These are phyloP conservation scores for Syzygium aromaticum DNA, from an alignment of 345 rosid species.

Conservation along the genomic window DNA sequence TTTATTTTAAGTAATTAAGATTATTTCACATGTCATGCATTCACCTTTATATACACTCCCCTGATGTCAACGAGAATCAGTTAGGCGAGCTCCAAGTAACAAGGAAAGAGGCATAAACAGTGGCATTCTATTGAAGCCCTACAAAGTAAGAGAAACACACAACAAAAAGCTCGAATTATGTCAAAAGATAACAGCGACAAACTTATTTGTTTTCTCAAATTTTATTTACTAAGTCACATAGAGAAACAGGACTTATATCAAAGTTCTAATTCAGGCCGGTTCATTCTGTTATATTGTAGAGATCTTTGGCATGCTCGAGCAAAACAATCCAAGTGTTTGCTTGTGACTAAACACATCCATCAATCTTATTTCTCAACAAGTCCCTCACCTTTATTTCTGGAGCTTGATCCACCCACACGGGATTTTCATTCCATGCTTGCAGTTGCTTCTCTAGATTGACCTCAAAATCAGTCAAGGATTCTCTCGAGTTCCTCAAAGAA, in stretches of 20 bases:
- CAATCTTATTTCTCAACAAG: background rate
- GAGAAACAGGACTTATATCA: background rate
- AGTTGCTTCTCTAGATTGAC: slow-evolving; percentile 57
- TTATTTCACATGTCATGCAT: background rate
- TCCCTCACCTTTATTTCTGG: slow-evolving; percentile 51
- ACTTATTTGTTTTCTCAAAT: background rate
- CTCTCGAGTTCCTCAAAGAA: slow-evolving; percentile 27
- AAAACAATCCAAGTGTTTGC: background rate
- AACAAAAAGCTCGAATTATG: background rate
- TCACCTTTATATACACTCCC: background rate
- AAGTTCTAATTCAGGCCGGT: background rate
- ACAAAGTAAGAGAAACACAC: background rate
- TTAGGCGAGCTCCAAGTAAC: background rate
- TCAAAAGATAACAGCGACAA: background rate
- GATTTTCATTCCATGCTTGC: slow-evolving; percentile 69
- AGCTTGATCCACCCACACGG: slow-evolving; percentile 52
- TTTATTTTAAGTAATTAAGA: background rate
- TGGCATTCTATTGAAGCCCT: background rate
- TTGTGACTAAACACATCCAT: background rate
- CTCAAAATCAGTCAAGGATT: slow-evolving; percentile 20
- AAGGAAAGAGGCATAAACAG: background rate
- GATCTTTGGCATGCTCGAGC: background rate
- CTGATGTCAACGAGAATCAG: background rate
- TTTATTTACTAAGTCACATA: background rate
- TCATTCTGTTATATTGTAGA: background rate